phyloP scores from a whole-genome alignment of 345 rosid species.

The Laguncularia racemosa region DNA sequence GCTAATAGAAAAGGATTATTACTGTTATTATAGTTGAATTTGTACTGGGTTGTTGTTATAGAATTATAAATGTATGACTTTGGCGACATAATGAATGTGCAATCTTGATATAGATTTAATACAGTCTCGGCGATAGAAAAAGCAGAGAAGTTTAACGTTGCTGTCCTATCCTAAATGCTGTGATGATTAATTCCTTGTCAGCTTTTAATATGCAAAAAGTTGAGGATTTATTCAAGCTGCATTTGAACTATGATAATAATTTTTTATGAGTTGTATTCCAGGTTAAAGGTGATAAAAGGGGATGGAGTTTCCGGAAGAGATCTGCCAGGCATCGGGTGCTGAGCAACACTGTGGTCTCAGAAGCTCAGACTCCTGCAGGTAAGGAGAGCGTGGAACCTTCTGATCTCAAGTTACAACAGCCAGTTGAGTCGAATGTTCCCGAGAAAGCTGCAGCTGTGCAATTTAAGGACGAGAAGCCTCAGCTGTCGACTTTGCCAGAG shows the following conservation, averaged over 20 bases:
- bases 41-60: too few relatives aligned
- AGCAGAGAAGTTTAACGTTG: not conserved
- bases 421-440: slow-evolving; percentile 16
- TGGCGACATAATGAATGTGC: not conserved
- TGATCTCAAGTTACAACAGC: slow-evolving; percentile 24
- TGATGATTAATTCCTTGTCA: not conserved
- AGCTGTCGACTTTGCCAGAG: slow-evolving; percentile 19
- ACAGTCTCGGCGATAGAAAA: not conserved
- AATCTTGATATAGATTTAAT: not conserved
- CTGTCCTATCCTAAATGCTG: not conserved
- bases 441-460: slow-evolving; percentile 28
- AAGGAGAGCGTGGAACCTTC: slow-evolving; percentile 38
- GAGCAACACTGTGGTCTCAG: slow-evolving; percentile 45
- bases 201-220: too few relatives aligned
- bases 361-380: slow-evolving; percentile 26
- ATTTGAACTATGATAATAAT: not conserved
- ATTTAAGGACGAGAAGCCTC: slow-evolving; percentile 36
- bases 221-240: not conserved
- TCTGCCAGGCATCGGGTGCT: slow-evolving; percentile 60
- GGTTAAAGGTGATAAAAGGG: slow-evolving; percentile 41
- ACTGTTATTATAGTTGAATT: too few relatives aligned
- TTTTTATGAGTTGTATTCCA: slow-evolving; percentile 17
- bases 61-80: not conserved
- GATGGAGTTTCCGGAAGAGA: slow-evolving; percentile 72
- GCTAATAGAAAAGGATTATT: too few relatives aligned